Conservation (phyloP, 192 early-diverging fungal genomes). For the Spinellus fusiger region DNA sequence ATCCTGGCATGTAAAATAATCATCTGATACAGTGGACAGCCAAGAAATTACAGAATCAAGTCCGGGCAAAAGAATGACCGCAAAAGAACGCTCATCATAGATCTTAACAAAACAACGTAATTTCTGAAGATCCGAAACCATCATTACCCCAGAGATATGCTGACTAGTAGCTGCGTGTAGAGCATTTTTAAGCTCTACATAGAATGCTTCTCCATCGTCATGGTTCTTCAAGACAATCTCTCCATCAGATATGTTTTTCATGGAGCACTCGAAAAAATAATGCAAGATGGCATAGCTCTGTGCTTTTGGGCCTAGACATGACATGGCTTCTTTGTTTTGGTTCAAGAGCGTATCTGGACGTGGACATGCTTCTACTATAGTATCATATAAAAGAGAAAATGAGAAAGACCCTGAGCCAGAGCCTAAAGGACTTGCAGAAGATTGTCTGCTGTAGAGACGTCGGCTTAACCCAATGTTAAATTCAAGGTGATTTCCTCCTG, state of each 20-base stretch:
- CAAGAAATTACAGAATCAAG: conserved; percentile 26
- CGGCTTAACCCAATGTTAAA: too few relatives aligned
- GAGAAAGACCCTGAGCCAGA: not conserved
- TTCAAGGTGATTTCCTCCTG: too few relatives aligned
- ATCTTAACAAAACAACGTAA: conserved; percentile 50
- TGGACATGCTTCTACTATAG: not conserved
- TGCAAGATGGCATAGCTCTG: conserved; percentile 22
- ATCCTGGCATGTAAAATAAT: not conserved
- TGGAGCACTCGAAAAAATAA: conserved; percentile 35
- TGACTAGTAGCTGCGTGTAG: conserved; percentile 21
- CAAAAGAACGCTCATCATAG: conserved; percentile 37
- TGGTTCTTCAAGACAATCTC: conserved; percentile 40
- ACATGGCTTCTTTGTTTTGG: conserved; percentile 10
- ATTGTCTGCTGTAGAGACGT: not conserved
- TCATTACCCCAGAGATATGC: not conserved
- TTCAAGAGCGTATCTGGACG: conserved; percentile 6
- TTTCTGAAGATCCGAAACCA: conserved; percentile 34
- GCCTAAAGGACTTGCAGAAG: not conserved
- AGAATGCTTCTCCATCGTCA: conserved; percentile 28
- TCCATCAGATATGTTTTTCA: conserved; percentile 40
- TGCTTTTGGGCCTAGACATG: conserved; percentile 1
- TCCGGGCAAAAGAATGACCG: conserved; percentile 40
- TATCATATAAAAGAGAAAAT: not conserved
- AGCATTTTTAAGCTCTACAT: conserved; percentile 33
- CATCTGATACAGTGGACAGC: not conserved